Percentiles rank a stretch among this genome's conserved stretches.
phyloP scores from a whole-genome alignment of 306 rosid genomes.

The Trichosanthes cucumerina region DNA sequence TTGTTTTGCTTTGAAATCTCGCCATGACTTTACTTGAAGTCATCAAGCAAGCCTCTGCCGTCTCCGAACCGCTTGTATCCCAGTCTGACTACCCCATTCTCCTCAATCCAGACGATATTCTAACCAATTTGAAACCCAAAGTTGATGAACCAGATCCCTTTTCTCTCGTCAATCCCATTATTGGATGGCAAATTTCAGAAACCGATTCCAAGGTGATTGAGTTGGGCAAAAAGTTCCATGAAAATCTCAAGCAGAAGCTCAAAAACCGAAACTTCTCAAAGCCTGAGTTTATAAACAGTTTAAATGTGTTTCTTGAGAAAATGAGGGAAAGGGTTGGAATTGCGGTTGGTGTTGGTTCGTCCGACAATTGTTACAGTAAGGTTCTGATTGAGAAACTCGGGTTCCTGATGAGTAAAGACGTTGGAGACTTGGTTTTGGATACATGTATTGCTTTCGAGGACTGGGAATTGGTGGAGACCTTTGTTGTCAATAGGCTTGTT shows the following conservation, averaged over 20 bases:
- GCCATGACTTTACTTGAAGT: slow-evolving; percentile 63
- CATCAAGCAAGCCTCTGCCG: slow-evolving; percentile 36
- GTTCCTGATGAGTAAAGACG: slow-evolving; percentile 32
- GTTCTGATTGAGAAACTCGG: slow-evolving; percentile 42
- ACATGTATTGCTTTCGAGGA: slow-evolving; percentile 47
- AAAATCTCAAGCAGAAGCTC: slow-evolving; percentile 37
- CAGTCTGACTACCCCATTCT: slow-evolving; percentile 48
- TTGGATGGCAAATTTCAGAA: slow-evolving; percentile 52
- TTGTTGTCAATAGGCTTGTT: slow-evolving; percentile 45
- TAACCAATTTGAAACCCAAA: slow-evolving; percentile 37
- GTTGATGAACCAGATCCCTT: slow-evolving; percentile 23
- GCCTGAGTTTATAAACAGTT: slow-evolving; percentile 34
- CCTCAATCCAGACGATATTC: slow-evolving; percentile 46
- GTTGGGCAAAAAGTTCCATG: slow-evolving; percentile 34
- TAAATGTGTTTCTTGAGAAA: slow-evolving; percentile 45
- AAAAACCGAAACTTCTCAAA: slow-evolving; percentile 25
- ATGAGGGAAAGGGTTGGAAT: slow-evolving; percentile 30
- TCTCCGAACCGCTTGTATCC: slow-evolving; percentile 21
- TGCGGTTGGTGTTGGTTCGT: slow-evolving; percentile 24
- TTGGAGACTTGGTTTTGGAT: slow-evolving; percentile 52
- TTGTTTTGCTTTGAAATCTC: not conserved
- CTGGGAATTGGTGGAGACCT: slow-evolving; percentile 62
- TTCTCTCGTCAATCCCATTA: slow-evolving; percentile 30
- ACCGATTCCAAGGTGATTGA: slow-evolving; percentile 39
- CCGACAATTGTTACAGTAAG: slow-evolving; percentile 20